Evolutionary conservation across 768 basidiomycete species (phyloP).

Genomic region (Podaxis sp.): DNA sequence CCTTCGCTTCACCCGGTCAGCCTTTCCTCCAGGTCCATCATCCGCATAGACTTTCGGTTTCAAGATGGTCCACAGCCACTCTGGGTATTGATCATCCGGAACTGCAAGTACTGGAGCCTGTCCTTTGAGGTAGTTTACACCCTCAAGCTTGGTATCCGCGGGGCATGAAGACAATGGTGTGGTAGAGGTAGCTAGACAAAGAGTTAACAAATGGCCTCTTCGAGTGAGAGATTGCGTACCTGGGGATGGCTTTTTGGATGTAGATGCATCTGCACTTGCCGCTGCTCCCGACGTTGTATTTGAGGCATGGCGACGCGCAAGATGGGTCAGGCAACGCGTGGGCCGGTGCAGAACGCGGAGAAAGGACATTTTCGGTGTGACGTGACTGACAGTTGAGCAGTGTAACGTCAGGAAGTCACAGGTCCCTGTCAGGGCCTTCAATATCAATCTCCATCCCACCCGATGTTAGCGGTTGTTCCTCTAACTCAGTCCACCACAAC

Average conservation of each 20-base stretch:
- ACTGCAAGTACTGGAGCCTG: slow-evolving; percentile 74
- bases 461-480: too few relatives aligned
- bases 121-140: slow-evolving; percentile 80
- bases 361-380: slow-evolving; percentile 24
- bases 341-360: slow-evolving; percentile 23
- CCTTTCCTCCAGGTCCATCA: slow-evolving; percentile 73
- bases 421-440: background rate
- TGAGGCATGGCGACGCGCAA: slow-evolving; percentile 1
- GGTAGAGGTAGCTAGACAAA: slow-evolving; percentile 8
- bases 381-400: slow-evolving; percentile 3
- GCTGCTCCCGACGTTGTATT: background rate
- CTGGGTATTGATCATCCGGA: slow-evolving; percentile 82
- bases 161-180: slow-evolving; percentile 60
- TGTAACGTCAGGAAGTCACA: background rate
- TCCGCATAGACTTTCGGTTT: slow-evolving; percentile 59
- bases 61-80: slow-evolving; percentile 85
- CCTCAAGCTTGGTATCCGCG: slow-evolving; percentile 73
- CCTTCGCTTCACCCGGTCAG: slow-evolving; percentile 55
- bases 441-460: too few relatives aligned
- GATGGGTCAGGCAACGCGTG: slow-evolving; percentile 13
- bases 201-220: too few relatives aligned
- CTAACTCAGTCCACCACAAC: too few relatives aligned
- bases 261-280: too few relatives aligned
- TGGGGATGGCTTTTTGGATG: background rate
- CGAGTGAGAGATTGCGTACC: background rate